A percentile compares a stretch with the other conserved stretches of the same genome.
Evolutionary conservation across 495 filamentous ascomycete species (phyloP).

Genomic region (Penicillium mononematosum): DNA sequence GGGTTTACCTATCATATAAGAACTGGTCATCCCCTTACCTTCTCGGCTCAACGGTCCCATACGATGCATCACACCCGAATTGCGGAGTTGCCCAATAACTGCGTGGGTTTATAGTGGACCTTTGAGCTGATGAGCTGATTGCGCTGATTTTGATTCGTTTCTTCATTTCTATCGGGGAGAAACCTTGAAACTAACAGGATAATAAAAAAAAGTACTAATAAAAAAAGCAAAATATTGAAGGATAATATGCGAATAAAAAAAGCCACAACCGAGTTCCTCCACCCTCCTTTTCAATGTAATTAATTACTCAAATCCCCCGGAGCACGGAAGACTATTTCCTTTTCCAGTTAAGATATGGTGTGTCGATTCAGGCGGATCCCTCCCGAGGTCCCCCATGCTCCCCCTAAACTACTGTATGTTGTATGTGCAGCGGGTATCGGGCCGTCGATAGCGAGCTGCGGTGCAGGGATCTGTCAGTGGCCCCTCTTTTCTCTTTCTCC

Average conservation of each 20-base stretch:
- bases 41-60: constrained; percentile 6
- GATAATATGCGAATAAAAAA: not conserved
- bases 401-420: constrained; percentile 28
- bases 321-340: not conserved
- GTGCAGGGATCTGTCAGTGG: constrained; percentile 28
- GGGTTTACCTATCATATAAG: constrained; percentile 3
- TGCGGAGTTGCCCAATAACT: constrained; percentile 8
- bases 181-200: too few relatives aligned
- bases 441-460: constrained; percentile 36
- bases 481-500: not conserved
- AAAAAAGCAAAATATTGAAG: not conserved
- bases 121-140: too few relatives aligned
- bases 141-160: not conserved
- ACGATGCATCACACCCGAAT: constrained; percentile 10
- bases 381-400: constrained; percentile 4
- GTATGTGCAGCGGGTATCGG: constrained; percentile 37
- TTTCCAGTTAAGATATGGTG: not conserved
- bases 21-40: constrained; percentile 4
- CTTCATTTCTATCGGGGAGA: not conserved
- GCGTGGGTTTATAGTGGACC: not conserved
- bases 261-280: constrained; percentile 2
- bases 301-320: too few relatives aligned
- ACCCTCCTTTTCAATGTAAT: not conserved
- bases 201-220: not conserved
- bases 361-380: constrained; percentile 14